These are phyloP conservation scores for Serendipita sp. DNA, from an alignment of 768 basidiomycete genomes.

Conservation along the genomic window DNA sequence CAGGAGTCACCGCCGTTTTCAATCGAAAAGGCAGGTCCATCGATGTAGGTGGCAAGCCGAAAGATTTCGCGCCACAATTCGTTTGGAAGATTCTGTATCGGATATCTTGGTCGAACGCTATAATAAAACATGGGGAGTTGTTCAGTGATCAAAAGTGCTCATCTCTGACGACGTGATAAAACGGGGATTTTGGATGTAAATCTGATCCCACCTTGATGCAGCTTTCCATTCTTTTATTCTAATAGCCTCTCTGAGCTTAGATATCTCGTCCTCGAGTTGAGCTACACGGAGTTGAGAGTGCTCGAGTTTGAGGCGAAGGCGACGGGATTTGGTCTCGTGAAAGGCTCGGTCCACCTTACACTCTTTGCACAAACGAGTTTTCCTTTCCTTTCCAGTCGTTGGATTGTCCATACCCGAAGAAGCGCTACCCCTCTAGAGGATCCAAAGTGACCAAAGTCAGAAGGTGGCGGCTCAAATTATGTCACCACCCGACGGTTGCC, in stretches of 20 bases:
- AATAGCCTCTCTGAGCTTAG: neutral
- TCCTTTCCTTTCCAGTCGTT: neutral
- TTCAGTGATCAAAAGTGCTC: neutral
- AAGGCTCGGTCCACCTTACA: neutral
- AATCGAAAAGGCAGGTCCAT: neutral
- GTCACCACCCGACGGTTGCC: neutral
- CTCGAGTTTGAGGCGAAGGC: neutral
- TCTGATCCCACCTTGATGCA: too few species aligned
- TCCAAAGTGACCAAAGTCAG: neutral
- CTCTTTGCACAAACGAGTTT: neutral
- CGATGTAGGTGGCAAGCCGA: neutral
- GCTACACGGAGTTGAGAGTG: neutral
- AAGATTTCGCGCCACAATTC: neutral
- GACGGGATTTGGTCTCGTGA: neutral
- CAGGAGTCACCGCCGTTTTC: neutral
- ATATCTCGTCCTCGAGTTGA: neutral
- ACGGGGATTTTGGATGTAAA: too few species aligned
- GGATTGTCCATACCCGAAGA: neutral
- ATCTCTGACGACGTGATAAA: too few species aligned
- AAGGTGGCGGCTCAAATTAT: neutral
- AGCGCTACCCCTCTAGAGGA: neutral
- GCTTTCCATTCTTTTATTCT: too few species aligned
- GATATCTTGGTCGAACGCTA: neutral
- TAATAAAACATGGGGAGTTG: neutral
- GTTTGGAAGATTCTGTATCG: neutral